phyloP scores from a whole-genome alignment of 345 rosid genomes.

The Melaleuca alternifolia region DNA sequence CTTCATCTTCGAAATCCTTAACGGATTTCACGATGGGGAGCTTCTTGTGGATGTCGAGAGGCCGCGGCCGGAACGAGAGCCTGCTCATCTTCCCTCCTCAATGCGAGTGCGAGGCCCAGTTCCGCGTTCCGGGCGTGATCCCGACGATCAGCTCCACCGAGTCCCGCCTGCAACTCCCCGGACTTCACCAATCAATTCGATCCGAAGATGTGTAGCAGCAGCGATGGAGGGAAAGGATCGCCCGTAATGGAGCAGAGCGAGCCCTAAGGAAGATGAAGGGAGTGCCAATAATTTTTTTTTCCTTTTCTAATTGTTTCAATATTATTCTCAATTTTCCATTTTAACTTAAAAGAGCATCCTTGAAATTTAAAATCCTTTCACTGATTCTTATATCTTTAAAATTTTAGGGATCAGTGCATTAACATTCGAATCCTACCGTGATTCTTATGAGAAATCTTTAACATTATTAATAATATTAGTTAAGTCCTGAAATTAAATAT shows the following conservation, averaged over 20 bases:
- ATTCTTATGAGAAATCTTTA: too few relatives aligned
- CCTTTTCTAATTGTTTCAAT: not conserved
- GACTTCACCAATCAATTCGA: not conserved
- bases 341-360: not conserved
- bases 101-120: not conserved
- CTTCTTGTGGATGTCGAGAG: slow-evolving; percentile 93
- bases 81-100: slow-evolving; percentile 52
- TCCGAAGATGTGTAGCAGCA: not conserved
- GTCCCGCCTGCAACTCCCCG: not conserved
- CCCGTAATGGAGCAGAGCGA: not conserved
- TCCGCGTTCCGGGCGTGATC: not conserved
- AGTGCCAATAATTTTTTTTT: not conserved
- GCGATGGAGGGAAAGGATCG: not conserved
- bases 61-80: slow-evolving; percentile 91
- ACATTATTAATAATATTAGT: too few relatives aligned
- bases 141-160: not conserved
- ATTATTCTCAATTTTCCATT: not conserved
- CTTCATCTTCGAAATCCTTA: slow-evolving; percentile 94
- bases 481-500: too few relatives aligned
- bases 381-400: not conserved
- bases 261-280: not conserved
- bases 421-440: too few relatives aligned
- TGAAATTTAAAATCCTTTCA: not conserved
- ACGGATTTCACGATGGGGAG: slow-evolving; percentile 85
- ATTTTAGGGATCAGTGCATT: not conserved